Percentiles rank a stretch among this genome's conserved stretches.
These are phyloP conservation scores for Candida silvatica DNA, from an alignment of 805 yeast genomes.

Conservation along the genomic window DNA sequence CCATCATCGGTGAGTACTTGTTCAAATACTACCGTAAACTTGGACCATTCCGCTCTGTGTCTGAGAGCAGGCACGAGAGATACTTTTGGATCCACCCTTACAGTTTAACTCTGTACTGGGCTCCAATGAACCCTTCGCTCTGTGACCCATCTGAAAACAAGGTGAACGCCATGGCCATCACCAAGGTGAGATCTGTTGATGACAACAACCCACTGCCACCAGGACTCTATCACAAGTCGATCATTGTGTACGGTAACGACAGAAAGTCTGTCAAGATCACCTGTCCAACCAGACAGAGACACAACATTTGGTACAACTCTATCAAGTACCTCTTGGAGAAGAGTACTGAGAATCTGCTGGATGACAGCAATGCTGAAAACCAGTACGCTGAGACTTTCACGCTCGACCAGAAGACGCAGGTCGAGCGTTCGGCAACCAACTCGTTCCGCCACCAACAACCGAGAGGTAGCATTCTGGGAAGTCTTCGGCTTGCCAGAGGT, in stretches of 20 bases:
- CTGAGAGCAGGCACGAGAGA: slow-evolving; percentile 81
- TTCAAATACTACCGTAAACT: slow-evolving; percentile 76
- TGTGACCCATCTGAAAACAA: slow-evolving; percentile 56
- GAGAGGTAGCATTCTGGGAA: slow-evolving; percentile 7
- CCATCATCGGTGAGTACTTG: slow-evolving; percentile 86
- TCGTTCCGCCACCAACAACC: slow-evolving; percentile 22
- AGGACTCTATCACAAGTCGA: slow-evolving; percentile 79
- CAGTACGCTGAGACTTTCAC: slow-evolving; percentile 21
- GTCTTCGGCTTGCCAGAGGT: neutral
- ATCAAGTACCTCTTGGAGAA: slow-evolving; percentile 65
- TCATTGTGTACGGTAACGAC: slow-evolving; percentile 57
- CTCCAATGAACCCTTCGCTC: slow-evolving; percentile 67
- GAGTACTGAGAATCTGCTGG: slow-evolving; percentile 47
- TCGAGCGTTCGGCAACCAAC: slow-evolving; percentile 19
- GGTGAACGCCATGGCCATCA: slow-evolving; percentile 74
- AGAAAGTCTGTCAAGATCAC: slow-evolving; percentile 62
- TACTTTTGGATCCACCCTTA: slow-evolving; percentile 97
- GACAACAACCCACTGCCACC: slow-evolving; percentile 87
- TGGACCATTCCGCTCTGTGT: slow-evolving; percentile 65
- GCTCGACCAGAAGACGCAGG: slow-evolving; percentile 18
- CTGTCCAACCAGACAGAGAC: slow-evolving; percentile 80
- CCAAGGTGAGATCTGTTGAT: slow-evolving; percentile 68
- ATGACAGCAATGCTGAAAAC: slow-evolving; percentile 34
- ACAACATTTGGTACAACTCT: slow-evolving; percentile 86
- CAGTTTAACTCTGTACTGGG: slow-evolving; percentile 86